Evolutionary conservation across 306 rosid genomes (phyloP), one percentile per base, ranked within the genome.

Genomic region (Cajanus cajan): DNA sequence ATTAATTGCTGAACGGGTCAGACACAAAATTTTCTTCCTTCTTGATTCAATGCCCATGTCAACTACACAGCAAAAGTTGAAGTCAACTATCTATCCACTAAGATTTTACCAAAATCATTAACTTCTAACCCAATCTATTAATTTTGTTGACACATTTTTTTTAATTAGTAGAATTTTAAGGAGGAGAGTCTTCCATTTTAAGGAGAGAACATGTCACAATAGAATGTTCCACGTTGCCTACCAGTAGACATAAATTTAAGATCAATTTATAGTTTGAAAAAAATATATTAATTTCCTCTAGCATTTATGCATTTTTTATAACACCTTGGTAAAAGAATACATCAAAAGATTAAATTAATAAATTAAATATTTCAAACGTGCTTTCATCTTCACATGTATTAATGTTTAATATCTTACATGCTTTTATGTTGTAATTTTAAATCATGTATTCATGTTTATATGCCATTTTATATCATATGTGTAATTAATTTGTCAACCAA

Each of bases 1-100:
- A 28, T 0, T 52, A 18, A 25, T 5, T 28, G 31, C 14, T 54
- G 84, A 81, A 74, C 12, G 44, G 61, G 84, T 74, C 84, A 65
- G 8, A 28, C 62, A 34, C 36, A 39, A 37, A 28, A 15, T 22
- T 43, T 61, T 72, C 57, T 62, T 71, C 37, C 0, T 0, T n/a
- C 16, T 43, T 57, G 62, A 69, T 69, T 57, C 41, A 78, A 62
- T 31, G 72, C 72, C 12, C 0, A 24, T 50, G 73, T 79, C 78
- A 47, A 72, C 67, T 71, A 24, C 7, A 73, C 74, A 18, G 4
- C 65, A 58, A 34, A 24, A 39, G 67, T 25, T 58, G 47, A 48
- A 62, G 73, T 80, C 83, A 72, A 71, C 72, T 1, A 16, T 28
- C 45, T 0, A 16, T 28, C 44, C 0, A 57, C 28, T 69, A 57